phyloP scores from a whole-genome alignment of 768 basidiomycete genomes.

The Agaricus blazei region DNA sequence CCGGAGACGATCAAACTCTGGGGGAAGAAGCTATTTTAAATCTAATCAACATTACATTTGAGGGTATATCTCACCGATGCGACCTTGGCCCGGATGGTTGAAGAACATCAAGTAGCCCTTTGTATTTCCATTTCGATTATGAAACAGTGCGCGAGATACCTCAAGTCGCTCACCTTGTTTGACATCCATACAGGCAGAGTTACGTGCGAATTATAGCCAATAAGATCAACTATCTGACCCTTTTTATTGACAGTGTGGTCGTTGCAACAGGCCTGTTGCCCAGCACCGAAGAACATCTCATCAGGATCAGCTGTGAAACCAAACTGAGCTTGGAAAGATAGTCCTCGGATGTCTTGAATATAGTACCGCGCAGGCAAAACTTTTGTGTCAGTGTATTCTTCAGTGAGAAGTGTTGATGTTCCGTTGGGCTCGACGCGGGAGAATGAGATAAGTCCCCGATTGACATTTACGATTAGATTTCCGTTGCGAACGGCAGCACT shows the following conservation, averaged over 20 bases:
- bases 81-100: constrained; percentile 31
- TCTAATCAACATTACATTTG: background rate
- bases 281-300: constrained; percentile 31
- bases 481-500: constrained; percentile 28
- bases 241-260: constrained; percentile 33
- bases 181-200: constrained; percentile 32
- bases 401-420: constrained; percentile 20
- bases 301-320: constrained; percentile 25
- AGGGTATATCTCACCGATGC: constrained; percentile 19
- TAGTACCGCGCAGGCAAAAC: constrained; percentile 24
- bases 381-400: constrained; percentile 28
- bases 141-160: too few species aligned
- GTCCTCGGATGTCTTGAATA: constrained; percentile 25
- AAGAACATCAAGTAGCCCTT: constrained; percentile 32
- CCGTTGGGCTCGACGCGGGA: constrained; percentile 24
- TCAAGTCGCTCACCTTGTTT: constrained; percentile 21
- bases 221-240: constrained; percentile 30
- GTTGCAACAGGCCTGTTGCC: constrained; percentile 32
- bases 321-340: constrained; percentile 27
- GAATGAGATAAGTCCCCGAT: constrained; percentile 23
- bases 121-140: background rate
- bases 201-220: constrained; percentile 32
- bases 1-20: constrained; percentile 27
- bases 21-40: background rate
- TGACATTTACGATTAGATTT: constrained; percentile 22